Evolutionary conservation across 768 basidiomycete species (phyloP).

Genomic region (Lactarius pseudohatsudake): DNA sequence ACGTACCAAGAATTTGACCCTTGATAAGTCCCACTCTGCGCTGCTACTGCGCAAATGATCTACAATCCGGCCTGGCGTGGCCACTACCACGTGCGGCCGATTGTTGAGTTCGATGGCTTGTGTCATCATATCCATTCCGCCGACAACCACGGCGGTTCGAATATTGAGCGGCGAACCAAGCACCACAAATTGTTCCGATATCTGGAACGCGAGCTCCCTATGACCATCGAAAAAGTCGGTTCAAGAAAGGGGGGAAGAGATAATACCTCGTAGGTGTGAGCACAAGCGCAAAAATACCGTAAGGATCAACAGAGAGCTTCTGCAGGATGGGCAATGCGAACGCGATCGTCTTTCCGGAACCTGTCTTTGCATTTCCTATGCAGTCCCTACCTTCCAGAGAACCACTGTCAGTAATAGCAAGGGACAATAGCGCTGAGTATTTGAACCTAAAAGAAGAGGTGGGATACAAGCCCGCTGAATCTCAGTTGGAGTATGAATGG

Average conservation of each 20-base stretch:
- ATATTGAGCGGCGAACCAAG: constrained; percentile 80
- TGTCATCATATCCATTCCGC: constrained; percentile 97
- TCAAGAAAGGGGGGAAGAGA: constrained; percentile 1
- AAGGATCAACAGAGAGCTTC: constrained; percentile 82
- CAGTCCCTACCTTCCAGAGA: constrained; percentile 77
- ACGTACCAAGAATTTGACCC: constrained; percentile 82
- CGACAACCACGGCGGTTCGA: constrained; percentile 86
- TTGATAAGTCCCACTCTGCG: constrained; percentile 78
- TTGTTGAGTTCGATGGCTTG: constrained; percentile 86
- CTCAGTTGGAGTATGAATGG: constrained; percentile 80
- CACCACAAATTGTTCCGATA: constrained; percentile 93
- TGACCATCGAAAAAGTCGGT: neutral
- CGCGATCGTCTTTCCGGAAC: constrained; percentile 96
- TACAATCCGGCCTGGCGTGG: constrained; percentile 92
- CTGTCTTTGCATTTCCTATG: constrained; percentile 97
- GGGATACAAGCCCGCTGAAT: constrained; percentile 92
- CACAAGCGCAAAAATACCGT: constrained; percentile 90
- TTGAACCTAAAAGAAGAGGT: constrained; percentile 72
- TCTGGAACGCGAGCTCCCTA: constrained; percentile 96
- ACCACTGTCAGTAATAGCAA: constrained; percentile 26
- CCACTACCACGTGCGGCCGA: constrained; percentile 90
- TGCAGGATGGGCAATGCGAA: constrained; percentile 96
- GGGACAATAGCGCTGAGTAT: neutral
- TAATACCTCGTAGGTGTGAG: constrained; percentile 90
- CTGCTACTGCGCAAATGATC: constrained; percentile 81